Percentiles rank a stretch among this genome's conserved stretches.
These are phyloP conservation scores for Saccharomycopsis hybrid DNA, from an alignment of 1,139 yeast species.

Conservation along the genomic window DNA sequence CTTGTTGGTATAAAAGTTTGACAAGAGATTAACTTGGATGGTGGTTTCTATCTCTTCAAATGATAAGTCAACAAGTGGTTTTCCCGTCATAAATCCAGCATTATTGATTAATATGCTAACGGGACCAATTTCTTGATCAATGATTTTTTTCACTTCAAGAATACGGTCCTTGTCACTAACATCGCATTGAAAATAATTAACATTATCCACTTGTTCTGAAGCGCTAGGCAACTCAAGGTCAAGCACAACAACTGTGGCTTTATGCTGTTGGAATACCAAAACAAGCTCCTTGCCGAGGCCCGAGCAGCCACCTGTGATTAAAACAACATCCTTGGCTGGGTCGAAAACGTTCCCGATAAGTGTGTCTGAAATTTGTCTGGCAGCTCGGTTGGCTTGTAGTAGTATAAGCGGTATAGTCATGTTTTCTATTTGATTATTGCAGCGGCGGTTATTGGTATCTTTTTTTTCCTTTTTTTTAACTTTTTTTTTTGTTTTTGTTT, in stretches of 20 bases:
- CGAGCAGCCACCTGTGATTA: conserved; percentile 77
- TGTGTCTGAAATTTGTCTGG: conserved; percentile 32
- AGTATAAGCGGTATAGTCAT: conserved; percentile 16
- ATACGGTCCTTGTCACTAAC: conserved; percentile 49
- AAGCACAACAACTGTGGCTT: conserved; percentile 51
- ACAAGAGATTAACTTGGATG: conserved; percentile 58
- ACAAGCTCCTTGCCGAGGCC: conserved; percentile 75
- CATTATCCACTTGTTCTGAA: conserved; percentile 34
- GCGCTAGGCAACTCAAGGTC: conserved; percentile 47
- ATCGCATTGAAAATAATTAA: conserved; percentile 59
- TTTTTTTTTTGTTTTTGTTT: no score
- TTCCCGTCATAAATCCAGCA: conserved; percentile 70
- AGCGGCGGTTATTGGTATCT: no score
- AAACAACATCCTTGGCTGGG: conserved; percentile 43
- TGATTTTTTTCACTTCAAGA: conserved; percentile 28
- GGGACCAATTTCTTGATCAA: conserved; percentile 37
- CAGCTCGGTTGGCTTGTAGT: conserved; percentile 28
- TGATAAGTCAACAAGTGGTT: conserved; percentile 45
- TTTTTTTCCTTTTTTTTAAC: background rate
- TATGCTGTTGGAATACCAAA: conserved; percentile 34
- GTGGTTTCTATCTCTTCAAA: conserved; percentile 54
- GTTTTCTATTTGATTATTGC: no score
- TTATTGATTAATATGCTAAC: conserved; percentile 71
- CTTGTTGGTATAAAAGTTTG: conserved; percentile 66
- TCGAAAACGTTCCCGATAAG: conserved; percentile 48